A percentile compares a stretch with the other conserved stretches of the same genome.
Evolutionary conservation across 2,329 filamentous ascomycete genomes (phyloP).

Genomic region (Ilyonectria mors-panacis): DNA sequence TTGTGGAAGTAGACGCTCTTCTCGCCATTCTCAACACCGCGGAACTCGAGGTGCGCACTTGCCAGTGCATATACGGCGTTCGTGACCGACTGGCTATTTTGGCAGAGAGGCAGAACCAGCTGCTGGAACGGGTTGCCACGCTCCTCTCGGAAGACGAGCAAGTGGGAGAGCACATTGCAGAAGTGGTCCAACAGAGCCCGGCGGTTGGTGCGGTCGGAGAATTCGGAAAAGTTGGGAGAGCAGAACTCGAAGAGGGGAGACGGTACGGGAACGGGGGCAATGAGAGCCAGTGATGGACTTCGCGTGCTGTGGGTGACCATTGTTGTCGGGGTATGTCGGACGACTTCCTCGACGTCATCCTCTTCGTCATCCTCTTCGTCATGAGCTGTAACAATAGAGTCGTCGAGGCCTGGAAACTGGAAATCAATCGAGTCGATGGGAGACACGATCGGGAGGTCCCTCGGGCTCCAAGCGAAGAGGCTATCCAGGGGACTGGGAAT

Average conservation of each 20-base stretch:
- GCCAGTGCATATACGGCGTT: constrained; percentile 89
- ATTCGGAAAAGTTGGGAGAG: constrained; percentile 69
- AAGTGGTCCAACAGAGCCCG: constrained; percentile 74
- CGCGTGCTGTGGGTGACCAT: constrained; percentile 36
- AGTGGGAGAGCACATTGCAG: constrained; percentile 73
- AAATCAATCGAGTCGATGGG: constrained; percentile 52
- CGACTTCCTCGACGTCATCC: constrained; percentile 50
- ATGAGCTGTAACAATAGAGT: constrained; percentile 29
- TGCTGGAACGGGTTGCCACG: constrained; percentile 75
- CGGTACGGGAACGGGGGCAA: constrained; percentile 41
- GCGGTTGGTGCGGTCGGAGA: constrained; percentile 67
- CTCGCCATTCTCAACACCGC: constrained; percentile 67
- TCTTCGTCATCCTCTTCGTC: constrained; percentile 42
- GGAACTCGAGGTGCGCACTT: constrained; percentile 85
- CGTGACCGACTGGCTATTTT: constrained; percentile 73
- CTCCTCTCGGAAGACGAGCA: constrained; percentile 77
- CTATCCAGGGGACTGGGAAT: constrained; percentile 25
- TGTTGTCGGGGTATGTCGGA: constrained; percentile 39
- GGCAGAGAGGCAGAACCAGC: constrained; percentile 72
- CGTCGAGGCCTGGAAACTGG: constrained; percentile 48
- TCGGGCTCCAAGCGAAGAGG: constrained; percentile 39
- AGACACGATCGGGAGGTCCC: constrained; percentile 48
- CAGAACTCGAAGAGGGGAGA: constrained; percentile 64
- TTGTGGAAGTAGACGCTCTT: constrained; percentile 73
- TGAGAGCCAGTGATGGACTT: constrained; percentile 46